Evolutionary conservation across 2,329 filamentous ascomycete genomes (phyloP).

Genomic region (Phaeosphaeriaceae sp.): DNA sequence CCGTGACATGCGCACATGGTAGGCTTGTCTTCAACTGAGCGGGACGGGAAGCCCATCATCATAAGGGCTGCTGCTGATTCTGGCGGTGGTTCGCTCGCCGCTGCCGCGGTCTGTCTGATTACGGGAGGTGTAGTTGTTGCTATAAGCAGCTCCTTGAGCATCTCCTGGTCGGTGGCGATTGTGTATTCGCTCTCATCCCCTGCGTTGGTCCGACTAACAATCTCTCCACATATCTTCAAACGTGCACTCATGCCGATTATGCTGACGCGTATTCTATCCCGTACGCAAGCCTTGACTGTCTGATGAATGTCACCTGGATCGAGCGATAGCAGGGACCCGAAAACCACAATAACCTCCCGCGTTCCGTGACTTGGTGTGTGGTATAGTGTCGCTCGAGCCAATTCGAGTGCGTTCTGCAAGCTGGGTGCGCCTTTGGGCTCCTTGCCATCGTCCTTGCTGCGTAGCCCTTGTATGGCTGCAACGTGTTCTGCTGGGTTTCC

Average conservation of each 20-base stretch:
- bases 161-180: slow-evolving; percentile 84
- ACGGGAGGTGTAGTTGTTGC: slow-evolving; percentile 88
- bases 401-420: slow-evolving; percentile 93
- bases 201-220: slow-evolving; percentile 86
- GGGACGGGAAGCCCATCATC: slow-evolving; percentile 98
- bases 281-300: slow-evolving; percentile 79
- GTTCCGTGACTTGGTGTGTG: slow-evolving; percentile 94
- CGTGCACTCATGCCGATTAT: slow-evolving; percentile 91
- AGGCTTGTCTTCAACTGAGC: slow-evolving; percentile 74
- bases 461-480: slow-evolving; percentile 72
- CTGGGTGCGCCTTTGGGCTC: slow-evolving; percentile 59
- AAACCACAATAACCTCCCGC: slow-evolving; percentile 88
- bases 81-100: slow-evolving; percentile 39
- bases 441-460: slow-evolving; percentile 67
- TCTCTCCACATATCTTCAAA: slow-evolving; percentile 88
- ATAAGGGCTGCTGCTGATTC: slow-evolving; percentile 67
- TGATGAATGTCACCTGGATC: slow-evolving; percentile 96
- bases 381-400: slow-evolving; percentile 90
- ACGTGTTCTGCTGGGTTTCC: slow-evolving; percentile 92
- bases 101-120: slow-evolving; percentile 64
- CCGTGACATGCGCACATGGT: slow-evolving; percentile 93
- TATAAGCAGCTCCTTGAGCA: slow-evolving; percentile 89
- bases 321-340: slow-evolving; percentile 86
- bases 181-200: slow-evolving; percentile 79
- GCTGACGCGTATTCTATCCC: slow-evolving; percentile 84